Evolutionary conservation across 768 basidiomycete species (phyloP), one percentile per base, ranked within the genome.

Genomic region (Panaeolus papilionaceus): DNA sequence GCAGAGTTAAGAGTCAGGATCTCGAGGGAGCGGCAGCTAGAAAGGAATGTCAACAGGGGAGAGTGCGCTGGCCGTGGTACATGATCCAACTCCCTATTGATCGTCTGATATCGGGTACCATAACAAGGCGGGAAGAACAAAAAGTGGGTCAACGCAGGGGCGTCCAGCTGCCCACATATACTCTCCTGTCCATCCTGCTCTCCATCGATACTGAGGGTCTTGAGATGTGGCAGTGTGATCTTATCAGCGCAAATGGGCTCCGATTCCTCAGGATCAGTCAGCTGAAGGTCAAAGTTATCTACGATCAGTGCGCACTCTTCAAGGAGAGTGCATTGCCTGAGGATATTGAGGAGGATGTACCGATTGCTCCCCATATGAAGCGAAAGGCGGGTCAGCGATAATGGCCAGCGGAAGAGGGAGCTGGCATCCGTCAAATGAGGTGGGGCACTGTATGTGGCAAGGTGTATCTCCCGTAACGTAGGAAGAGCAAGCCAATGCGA

Each of bases 71-170:
- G 54, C 33, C 54, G 4, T 3, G 54, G 54, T 11, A 58, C 54
- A 18, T 58, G 54, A 58, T 58, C 54, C 20, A 37, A 1, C 12
- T 58, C 54, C 26, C 12, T 28, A 33, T 33, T 58, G 12, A 28
- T 18, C 12, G 54, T 28, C 16, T 58, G 26, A 58, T 58, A 58
- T 33, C 54, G 54, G 3, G 33, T 58, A 3, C 54, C 54, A 33
- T 58, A 58, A 37, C 33, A 37, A 16, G 54, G 54, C 26, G 54
- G 54, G 28, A 58, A 58, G 54, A 58, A 58, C 54, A 58, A 33
- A 16, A 58, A 58, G 28, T 58, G 54, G 9, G 54, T 58, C 54
- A 58, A 58, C 11, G 54, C 54, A 33, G 54, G 54, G 3, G 54
- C 54, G 4, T 58, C 54, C 1, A 58, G 54, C 16, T 58, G 54